Percentiles rank a stretch among this genome's conserved stretches.
Conservation (phyloP, 2,329 filamentous ascomycete genomes). For the Claviceps arundinis region DNA sequence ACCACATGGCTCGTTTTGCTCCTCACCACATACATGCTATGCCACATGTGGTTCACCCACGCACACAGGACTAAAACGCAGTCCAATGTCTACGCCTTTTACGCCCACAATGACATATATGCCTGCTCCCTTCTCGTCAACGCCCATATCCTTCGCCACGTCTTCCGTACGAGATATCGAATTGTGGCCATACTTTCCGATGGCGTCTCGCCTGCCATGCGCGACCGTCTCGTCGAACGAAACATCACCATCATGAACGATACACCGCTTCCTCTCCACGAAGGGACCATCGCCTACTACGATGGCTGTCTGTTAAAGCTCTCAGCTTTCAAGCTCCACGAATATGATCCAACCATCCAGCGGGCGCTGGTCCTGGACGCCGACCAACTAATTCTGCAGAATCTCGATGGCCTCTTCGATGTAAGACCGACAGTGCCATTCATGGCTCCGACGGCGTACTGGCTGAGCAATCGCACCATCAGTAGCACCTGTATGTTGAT, state of each 20-base stretch:
- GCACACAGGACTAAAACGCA: too few relatives aligned
- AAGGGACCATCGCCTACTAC: conserved; percentile 4
- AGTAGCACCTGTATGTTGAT: conserved; percentile 11
- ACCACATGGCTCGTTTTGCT: neutral
- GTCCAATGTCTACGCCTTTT: conserved; percentile 10
- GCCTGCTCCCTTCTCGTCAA: conserved; percentile 10
- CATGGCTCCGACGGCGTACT: conserved; percentile 9
- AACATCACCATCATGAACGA: conserved; percentile 5
- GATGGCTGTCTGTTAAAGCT: conserved; percentile 9
- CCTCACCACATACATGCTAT: neutral
- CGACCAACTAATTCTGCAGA: conserved; percentile 10
- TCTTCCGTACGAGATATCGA: conserved; percentile 4
- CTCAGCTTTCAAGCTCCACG: conserved; percentile 8
- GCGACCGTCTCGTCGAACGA: conserved; percentile 1
- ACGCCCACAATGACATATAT: conserved; percentile 9
- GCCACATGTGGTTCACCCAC: neutral
- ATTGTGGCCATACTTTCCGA: conserved; percentile 8
- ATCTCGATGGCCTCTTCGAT: conserved; percentile 9
- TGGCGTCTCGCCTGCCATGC: conserved; percentile 5
- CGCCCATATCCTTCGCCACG: conserved; percentile 5
- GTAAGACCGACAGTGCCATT: conserved; percentile 3
- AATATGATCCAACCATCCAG: conserved; percentile 5
- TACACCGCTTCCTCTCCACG: conserved; percentile 6
- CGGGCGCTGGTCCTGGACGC: conserved; percentile 8
- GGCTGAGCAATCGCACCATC: conserved; percentile 6